These are phyloP conservation scores for Talaromyces sp. DNA, from an alignment of 2,329 filamentous ascomycete species.

Conservation along the genomic window DNA sequence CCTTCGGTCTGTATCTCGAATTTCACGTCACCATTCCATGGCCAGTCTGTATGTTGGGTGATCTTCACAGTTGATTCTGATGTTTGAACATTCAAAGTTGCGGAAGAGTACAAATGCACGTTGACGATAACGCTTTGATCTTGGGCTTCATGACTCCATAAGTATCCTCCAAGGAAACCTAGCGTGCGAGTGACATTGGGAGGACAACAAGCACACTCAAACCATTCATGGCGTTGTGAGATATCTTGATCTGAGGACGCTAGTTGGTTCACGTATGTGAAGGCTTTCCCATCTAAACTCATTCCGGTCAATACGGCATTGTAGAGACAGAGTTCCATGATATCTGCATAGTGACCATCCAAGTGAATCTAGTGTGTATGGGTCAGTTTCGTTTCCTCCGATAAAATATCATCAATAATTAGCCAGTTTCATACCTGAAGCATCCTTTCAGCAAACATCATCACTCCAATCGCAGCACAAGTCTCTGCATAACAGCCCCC, in stretches of 20 bases:
- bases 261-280: slow-evolving; percentile 66
- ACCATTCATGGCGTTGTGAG: slow-evolving; percentile 60
- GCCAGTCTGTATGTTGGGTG: slow-evolving; percentile 58
- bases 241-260: slow-evolving; percentile 56
- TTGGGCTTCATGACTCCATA: slow-evolving; percentile 50
- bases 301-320: slow-evolving; percentile 63
- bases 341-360: slow-evolving; percentile 57
- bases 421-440: slow-evolving; percentile 44
- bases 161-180: slow-evolving; percentile 59
- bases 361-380: slow-evolving; percentile 50
- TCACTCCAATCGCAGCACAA: slow-evolving; percentile 62
- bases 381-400: too few relatives aligned
- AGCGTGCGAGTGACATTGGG: slow-evolving; percentile 61
- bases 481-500: slow-evolving; percentile 67
- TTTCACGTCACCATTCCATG: slow-evolving; percentile 57
- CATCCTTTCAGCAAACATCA: slow-evolving; percentile 62
- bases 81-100: slow-evolving; percentile 38
- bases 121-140: slow-evolving; percentile 45
- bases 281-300: slow-evolving; percentile 58
- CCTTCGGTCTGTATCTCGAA: slow-evolving; percentile 45
- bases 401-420: neutral
- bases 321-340: slow-evolving; percentile 65
- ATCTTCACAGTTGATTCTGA: slow-evolving; percentile 43
- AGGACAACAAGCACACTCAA: slow-evolving; percentile 63
- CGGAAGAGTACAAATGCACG: slow-evolving; percentile 61